Evolutionary conservation across 2,329 filamentous ascomycete species (phyloP), one percentile per base, ranked within the genome.

Genomic region (Emmonsiellopsis sp.): DNA sequence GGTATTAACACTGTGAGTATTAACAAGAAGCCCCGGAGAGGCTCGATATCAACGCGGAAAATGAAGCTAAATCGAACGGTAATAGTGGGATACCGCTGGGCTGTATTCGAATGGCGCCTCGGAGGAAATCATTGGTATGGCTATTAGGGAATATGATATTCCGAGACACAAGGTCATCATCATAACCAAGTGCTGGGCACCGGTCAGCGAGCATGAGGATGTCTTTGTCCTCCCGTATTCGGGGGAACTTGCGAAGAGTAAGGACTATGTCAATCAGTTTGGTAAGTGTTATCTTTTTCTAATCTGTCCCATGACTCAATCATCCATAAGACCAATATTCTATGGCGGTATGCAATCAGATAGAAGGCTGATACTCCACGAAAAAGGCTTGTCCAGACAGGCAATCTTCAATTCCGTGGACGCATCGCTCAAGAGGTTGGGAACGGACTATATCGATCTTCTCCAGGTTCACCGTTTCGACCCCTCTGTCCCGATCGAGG

Each of bases 331-430:
- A 15, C 50, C 37, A 35, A 52, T 15, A 20, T 7, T 26, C 20
- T 26, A 26, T 26, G 20, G 20, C 20, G 20, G 20, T 1, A 26
- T 5, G 20, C 20, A 26, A 26, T 26, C 20, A 5, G 20, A 26
- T 26, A 26, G 20, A 26, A 26, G 5, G 5, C 20, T 26, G 20
- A 26, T 26, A 26, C 20, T 26, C 20, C 20, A 5, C 5, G 20
- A 26, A 10, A 9, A n/a, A 57, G 80, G 81, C 0, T 67, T 85
- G 44, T 79, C 75, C 47, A 70, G 82, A 32, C 81, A 79, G 61
- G 77, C 81, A 57, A 81, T 85, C 58, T 76, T 85, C 58, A 76
- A 80, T 58, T 79, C 80, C 0, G 82, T 85, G 5, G 75, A 84
- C 47, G 72, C 69, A 51, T 38, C 35, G 35, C 35, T 38, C 9